A percentile compares a stretch with the other conserved stretches of the same genome.
These are phyloP conservation scores for Alternaria gaisen DNA, from an alignment of 2,329 filamentous ascomycete genomes.

Conservation along the genomic window DNA sequence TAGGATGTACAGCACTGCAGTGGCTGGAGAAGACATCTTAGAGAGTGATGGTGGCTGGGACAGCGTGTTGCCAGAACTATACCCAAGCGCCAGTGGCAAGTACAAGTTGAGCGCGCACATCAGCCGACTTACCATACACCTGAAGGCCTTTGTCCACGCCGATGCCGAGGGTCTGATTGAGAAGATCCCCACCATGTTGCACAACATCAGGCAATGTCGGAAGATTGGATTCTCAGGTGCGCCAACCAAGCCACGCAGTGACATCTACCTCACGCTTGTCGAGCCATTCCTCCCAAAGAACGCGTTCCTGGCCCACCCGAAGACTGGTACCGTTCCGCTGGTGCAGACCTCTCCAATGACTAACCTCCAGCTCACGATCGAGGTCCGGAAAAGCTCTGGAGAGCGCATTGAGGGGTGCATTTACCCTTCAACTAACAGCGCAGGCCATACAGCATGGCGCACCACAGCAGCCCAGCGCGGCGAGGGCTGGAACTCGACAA, in stretches of 20 bases:
- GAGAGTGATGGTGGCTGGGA: conserved; percentile 74
- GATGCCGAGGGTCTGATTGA: conserved; percentile 85
- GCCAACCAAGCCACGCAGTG: conserved; percentile 85
- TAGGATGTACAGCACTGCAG: conserved; percentile 75
- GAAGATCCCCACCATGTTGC: conserved; percentile 85
- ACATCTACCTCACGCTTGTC: conserved; percentile 90
- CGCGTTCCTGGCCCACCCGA: conserved; percentile 70
- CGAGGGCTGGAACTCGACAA: conserved; percentile 86
- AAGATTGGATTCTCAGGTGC: conserved; percentile 95
- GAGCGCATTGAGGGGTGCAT: conserved; percentile 89
- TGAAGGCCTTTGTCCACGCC: conserved; percentile 78
- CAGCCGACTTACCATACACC: conserved; percentile 79
- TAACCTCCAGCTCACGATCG: conserved; percentile 87
- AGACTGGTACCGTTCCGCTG: conserved; percentile 81
- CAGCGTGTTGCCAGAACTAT: conserved; percentile 69
- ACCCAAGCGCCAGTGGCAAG: conserved; percentile 75
- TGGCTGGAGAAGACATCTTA: conserved; percentile 39
- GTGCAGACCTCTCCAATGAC: conserved; percentile 70
- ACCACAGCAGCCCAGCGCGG: conserved; percentile 82
- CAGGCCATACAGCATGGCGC: conserved; percentile 84
- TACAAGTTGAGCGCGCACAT: conserved; percentile 77
- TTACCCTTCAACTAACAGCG: conserved; percentile 81
- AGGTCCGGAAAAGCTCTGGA: conserved; percentile 81
- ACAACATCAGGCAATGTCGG: conserved; percentile 79
- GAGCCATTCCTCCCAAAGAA: conserved; percentile 78